phyloP scores from a whole-genome alignment of 345 rosid genomes.

The Lepidium didymum region DNA sequence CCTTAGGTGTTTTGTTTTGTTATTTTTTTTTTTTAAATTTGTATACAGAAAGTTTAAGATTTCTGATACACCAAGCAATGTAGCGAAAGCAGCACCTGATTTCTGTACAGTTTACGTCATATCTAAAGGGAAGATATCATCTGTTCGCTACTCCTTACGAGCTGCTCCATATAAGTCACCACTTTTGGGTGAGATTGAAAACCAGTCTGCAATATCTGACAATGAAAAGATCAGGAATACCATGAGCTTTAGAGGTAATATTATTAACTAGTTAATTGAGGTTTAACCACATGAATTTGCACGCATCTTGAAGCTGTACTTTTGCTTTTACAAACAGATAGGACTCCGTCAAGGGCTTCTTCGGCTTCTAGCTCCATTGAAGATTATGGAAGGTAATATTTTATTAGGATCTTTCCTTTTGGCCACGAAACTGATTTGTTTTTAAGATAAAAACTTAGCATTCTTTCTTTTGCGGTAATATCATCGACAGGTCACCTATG shows the following conservation, averaged over 20 bases:
- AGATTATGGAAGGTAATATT: slow-evolving; percentile 45
- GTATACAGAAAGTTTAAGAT: slow-evolving; percentile 59
- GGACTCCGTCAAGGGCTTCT: slow-evolving; percentile 36
- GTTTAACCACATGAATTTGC: neutral
- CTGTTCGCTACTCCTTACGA: slow-evolving; percentile 49
- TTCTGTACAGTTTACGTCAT: slow-evolving; percentile 77
- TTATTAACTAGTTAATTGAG: neutral
- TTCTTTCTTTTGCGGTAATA: neutral
- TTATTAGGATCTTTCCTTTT: neutral
- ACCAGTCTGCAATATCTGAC: slow-evolving; percentile 20
- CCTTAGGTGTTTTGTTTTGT: neutral
- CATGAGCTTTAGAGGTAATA: slow-evolving; percentile 45
- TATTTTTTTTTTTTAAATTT: neutral
- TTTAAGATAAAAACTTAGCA: neutral
- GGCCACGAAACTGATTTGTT: neutral
- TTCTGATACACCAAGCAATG: slow-evolving; percentile 49
- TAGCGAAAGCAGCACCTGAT: slow-evolving; percentile 63
- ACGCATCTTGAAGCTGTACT: neutral
- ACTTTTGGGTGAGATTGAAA: slow-evolving; percentile 42
- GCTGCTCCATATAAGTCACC: slow-evolving; percentile 63
- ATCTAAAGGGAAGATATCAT: slow-evolving; percentile 69
- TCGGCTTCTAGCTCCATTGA: slow-evolving; percentile 43
- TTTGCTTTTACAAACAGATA: slow-evolving; percentile 34
- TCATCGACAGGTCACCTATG: slow-evolving; percentile 48
- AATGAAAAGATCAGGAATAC: slow-evolving; percentile 30